Evolutionary conservation across 176 grass and related monocot species (phyloP).

Genomic region (Ampelocalamus luodianensis): DNA sequence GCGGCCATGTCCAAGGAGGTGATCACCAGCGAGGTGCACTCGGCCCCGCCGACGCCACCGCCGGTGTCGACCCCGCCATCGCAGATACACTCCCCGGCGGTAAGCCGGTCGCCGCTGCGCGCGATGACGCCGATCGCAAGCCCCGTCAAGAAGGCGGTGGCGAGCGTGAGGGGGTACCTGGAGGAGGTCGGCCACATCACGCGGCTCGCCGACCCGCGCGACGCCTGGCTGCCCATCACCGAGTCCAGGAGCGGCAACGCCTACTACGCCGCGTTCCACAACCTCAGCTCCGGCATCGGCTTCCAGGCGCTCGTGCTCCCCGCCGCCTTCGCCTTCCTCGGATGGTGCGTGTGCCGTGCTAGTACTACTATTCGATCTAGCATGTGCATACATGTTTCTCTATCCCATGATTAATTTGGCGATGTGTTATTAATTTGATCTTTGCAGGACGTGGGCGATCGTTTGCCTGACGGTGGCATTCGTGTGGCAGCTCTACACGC

Average conservation of each 20-base stretch:
- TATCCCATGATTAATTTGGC: background rate
- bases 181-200: slow-evolving; percentile 83
- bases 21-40: slow-evolving; percentile 57
- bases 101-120: slow-evolving; percentile 54
- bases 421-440: background rate
- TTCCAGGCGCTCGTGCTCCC: slow-evolving; percentile 95
- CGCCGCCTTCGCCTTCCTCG: slow-evolving; percentile 73
- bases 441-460: slow-evolving; percentile 84
- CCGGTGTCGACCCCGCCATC: slow-evolving; percentile 67
- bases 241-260: slow-evolving; percentile 92
- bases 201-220: slow-evolving; percentile 65
- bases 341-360: slow-evolving; percentile 56
- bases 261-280: slow-evolving; percentile 97
- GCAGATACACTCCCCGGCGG: slow-evolving; percentile 61
- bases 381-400: background rate
- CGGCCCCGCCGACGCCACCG: slow-evolving; percentile 61
- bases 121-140: slow-evolving; percentile 60
- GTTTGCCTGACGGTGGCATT: slow-evolving; percentile 72
- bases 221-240: slow-evolving; percentile 98
- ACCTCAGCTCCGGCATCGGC: slow-evolving; percentile 91
- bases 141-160: slow-evolving; percentile 69
- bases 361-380: background rate
- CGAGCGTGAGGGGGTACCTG: slow-evolving; percentile 62
- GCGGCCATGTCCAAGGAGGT: slow-evolving; percentile 56
- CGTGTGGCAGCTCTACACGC: slow-evolving; percentile 95